Evolutionary conservation across 306 rosid genomes (phyloP).

Genomic region (Inga laurina): DNA sequence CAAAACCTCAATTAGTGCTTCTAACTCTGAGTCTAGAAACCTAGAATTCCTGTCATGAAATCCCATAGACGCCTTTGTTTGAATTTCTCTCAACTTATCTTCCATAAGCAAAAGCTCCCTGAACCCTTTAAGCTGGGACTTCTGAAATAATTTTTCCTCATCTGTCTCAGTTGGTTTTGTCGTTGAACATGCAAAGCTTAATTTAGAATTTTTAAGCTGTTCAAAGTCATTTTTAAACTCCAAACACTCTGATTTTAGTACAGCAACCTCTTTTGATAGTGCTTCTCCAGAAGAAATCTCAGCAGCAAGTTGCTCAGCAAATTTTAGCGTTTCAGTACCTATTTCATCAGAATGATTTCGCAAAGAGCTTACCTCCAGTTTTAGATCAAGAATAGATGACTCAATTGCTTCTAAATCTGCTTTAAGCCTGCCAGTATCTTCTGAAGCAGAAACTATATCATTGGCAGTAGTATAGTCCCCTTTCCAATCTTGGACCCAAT

Average conservation of each 20-base stretch:
- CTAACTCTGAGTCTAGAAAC: conserved; percentile 65
- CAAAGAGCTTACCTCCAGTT: conserved; percentile 66
- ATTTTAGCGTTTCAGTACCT: conserved; percentile 62
- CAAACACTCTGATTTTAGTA: conserved; percentile 74
- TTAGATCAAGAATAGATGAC: conserved; percentile 74
- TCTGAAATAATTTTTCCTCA: conserved; percentile 48
- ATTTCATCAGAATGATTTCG: conserved; percentile 76
- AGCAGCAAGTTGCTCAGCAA: conserved; percentile 68
- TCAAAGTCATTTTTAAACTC: conserved; percentile 77
- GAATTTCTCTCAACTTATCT: conserved; percentile 76
- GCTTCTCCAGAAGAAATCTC: conserved; percentile 85
- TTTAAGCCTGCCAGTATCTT: conserved; percentile 65
- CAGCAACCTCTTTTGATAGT: conserved; percentile 69
- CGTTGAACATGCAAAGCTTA: conserved; percentile 43
- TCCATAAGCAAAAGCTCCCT: conserved; percentile 75
- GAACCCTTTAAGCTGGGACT: conserved; percentile 59
- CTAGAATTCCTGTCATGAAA: conserved; percentile 65
- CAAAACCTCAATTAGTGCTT: conserved; percentile 59
- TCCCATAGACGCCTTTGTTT: conserved; percentile 65
- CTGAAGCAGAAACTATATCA: conserved; percentile 62
- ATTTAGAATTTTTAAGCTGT: conserved; percentile 51
- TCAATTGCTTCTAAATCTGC: conserved; percentile 77
- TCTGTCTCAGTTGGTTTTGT: conserved; percentile 49
- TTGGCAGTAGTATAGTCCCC: conserved; percentile 62
- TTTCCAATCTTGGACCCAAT: conserved; percentile 79